Percentiles rank a stretch among this genome's conserved stretches.
Conservation (phyloP, 179 eudicot species). For the Beta macrorhiza region DNA sequence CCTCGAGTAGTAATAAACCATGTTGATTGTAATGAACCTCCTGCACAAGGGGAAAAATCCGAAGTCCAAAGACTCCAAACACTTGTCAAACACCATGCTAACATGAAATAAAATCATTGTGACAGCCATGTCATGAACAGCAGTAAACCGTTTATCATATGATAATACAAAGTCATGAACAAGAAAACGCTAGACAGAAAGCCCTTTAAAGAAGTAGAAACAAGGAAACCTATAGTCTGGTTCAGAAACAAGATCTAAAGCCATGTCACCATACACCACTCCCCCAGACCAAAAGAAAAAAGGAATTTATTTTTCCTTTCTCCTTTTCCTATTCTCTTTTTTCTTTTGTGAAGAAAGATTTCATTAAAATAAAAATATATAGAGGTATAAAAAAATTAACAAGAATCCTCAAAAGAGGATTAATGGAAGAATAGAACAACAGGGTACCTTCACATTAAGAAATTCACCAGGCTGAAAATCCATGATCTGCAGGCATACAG, state of each 20-base stretch:
- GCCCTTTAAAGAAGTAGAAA: constrained; percentile 1
- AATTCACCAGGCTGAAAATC: constrained; percentile 98
- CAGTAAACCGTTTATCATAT: background rate
- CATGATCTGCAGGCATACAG: constrained; percentile 64
- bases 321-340: background rate
- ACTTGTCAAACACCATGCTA: constrained; percentile 11
- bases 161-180: background rate
- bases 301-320: no score
- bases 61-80: constrained; percentile 25
- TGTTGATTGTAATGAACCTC: constrained; percentile 98
- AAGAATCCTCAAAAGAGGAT: background rate
- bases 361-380: background rate
- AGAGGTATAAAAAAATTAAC: background rate
- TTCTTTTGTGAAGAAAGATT: background rate
- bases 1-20: constrained; percentile 87
- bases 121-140: no score
- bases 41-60: constrained; percentile 32
- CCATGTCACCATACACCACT: constrained; percentile 1
- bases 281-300: background rate
- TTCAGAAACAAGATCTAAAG: background rate
- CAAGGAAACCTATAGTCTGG: constrained; percentile 2
- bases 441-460: constrained; percentile 85
- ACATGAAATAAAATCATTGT: background rate
- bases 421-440: background rate
- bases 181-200: background rate